Evolutionary conservation across 306 rosid genomes (phyloP), one percentile per base, ranked within the genome.

Genomic region (Lathyrus tuberosus): DNA sequence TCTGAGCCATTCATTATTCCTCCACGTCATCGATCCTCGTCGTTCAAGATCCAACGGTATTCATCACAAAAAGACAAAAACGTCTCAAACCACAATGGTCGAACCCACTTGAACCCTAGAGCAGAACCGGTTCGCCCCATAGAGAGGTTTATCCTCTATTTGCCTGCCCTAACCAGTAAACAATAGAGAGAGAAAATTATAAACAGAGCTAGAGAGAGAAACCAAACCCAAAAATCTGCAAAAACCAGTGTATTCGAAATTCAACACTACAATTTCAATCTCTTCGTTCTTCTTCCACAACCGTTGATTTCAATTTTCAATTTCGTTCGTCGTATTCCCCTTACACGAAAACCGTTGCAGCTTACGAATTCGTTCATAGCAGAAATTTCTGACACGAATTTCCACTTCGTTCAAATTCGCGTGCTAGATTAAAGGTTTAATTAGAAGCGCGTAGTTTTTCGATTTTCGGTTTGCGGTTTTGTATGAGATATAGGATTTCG

Each of bases 21-120:
- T 37, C 86, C 86, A 83, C 66, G 88, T 88, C 91, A 91, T 0
- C 85, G 79, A 91, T 91, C 96, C 86, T 35, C 62, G 72, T 24
- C 71, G 4, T 0, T 1, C 8, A 0, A 0, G 9, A 89, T 87
- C 89, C 40, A 74, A 87, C 94, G 86, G 84, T n/a, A 5, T 0
- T 0, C 0, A 13, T 2, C 62, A 4, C 53, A 46, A 64, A 24
- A 49, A 52, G 66, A 49, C 79, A 75, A 75, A 75, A 75, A 58
- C 52, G 20, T 28, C 22, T 31, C 74, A 58, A 75, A 58, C 79
- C 74, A 46, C 53, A 75, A 57, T 57, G 68, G 68, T 20, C 58
- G 16, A 75, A 78, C 83, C 76, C 54, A 80, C 64, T 77, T 67
- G 84, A 83, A 77, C 95, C 90, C 86, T 76, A 82, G 77, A 8